Evolutionary conservation across 75 land plant genomes (phyloP).

Genomic region (Cunninghamia lanceolata): DNA sequence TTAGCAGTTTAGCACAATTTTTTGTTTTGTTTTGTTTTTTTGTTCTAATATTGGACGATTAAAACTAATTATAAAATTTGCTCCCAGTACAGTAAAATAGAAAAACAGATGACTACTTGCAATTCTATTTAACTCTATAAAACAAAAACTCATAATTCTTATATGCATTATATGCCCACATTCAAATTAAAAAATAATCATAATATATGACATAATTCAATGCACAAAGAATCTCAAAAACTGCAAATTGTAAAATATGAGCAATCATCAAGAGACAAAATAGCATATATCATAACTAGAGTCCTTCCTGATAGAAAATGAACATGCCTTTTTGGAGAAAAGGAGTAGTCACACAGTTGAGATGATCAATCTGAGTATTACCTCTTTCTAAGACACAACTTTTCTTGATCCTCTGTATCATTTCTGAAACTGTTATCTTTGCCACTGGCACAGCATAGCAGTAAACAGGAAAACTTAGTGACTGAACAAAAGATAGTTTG

Average conservation of each 20-base stretch:
- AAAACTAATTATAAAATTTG: background rate
- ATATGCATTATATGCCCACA: background rate
- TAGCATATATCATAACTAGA: background rate
- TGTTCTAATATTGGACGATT: background rate
- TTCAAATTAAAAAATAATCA: background rate
- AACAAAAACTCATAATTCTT: background rate
- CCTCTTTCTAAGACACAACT: constrained; percentile 8
- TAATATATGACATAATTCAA: background rate
- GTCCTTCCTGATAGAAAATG: background rate
- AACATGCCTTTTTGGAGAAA: background rate
- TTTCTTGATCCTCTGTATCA: constrained; percentile 4
- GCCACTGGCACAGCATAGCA: background rate
- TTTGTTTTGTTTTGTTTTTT: background rate
- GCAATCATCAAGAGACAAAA: constrained; percentile 1
- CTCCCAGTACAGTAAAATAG: background rate
- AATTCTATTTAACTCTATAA: background rate
- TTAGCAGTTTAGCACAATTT: background rate
- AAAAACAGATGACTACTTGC: background rate
- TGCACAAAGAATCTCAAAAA: background rate
- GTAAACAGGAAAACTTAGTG: background rate
- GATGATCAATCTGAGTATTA: background rate
- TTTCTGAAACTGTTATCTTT: background rate
- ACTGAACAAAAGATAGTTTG: background rate
- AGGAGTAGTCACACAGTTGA: background rate
- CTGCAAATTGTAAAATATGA: background rate